Base-by-base conservation (phyloP, 495 filamentous ascomycete genomes). In the Aspergillus campestris region DNA sequence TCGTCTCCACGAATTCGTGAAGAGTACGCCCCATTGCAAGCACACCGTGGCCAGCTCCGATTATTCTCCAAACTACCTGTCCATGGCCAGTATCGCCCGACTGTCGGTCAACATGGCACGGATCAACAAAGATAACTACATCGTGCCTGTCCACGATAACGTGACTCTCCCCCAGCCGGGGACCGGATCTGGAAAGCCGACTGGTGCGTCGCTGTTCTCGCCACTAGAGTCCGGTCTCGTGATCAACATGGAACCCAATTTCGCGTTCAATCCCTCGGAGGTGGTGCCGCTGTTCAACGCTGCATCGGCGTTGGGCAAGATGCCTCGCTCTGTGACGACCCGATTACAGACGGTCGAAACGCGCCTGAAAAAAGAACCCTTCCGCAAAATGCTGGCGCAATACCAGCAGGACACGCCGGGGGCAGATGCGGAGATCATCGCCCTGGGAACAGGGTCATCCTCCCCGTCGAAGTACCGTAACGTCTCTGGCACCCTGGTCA, bases 391-490 rank as follows among this genome's bases (percentile, higher is more conserved):
- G 18, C 37, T 82, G 31, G 46, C 62, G 29, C 57, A 65, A 7
- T 42, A 76, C 7, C 57, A 69, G 14, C 38, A 74, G 14, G 70
- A 77, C 46, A 73, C 89, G 12, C 82, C 82, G 11, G 75, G 82
- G 44, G 69, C 73, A 34, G 81, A 95, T 54, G 79, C 81, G 7
- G 91, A 96, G 54, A 77, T 99, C 43, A 80, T 89, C 45, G 73
- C 87, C 0, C 76, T 99, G 5, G 92, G 92, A 3, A 99, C 92
- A 3, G 92, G 92, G 8, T 95, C 89, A 3, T 83, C 89, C 8
- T 49, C 81, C 11, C 94, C 92, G 5, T 92, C 88, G 38, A 91
- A 90, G 61, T 90, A 95, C 62, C 85, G 92, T 44, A 99, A 97
- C 61, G 92, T 97, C 34, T 94, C 89, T 24, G 81, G 83, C 6